phyloP scores from a whole-genome alignment of 2,329 filamentous ascomycete genomes.

The Arthroderma uncinatum region DNA sequence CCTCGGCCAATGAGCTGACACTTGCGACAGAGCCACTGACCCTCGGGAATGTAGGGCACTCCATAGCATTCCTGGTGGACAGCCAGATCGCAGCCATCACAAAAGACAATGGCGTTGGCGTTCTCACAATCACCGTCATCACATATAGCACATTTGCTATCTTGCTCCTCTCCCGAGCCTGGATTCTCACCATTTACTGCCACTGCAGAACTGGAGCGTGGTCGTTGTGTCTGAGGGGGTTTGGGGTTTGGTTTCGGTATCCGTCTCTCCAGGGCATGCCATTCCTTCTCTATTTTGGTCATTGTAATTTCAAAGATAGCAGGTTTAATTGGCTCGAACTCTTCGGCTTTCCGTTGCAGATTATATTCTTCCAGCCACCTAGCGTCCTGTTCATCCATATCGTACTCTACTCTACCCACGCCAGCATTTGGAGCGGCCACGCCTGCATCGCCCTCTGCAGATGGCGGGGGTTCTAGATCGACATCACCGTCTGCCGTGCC shows the following conservation, averaged over 20 bases:
- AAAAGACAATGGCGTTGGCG: conserved; percentile 97
- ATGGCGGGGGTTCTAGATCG: conserved; percentile 43
- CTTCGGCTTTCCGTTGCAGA: conserved; percentile 57
- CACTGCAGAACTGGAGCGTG: conserved; percentile 83
- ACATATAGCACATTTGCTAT: conserved; percentile 94
- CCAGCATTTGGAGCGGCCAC: conserved; percentile 37
- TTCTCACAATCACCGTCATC: conserved; percentile 99
- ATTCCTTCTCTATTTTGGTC: conserved; percentile 98
- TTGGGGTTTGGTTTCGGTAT: conserved; percentile 97
- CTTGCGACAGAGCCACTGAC: conserved; percentile 94
- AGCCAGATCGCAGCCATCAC: conserved; percentile 91
- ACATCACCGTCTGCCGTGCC: conserved; percentile 54
- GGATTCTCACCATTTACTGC: conserved; percentile 89
- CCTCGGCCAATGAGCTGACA: conserved; percentile 91
- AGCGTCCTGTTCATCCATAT: conserved; percentile 99
- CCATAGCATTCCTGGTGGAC: conserved; percentile 99
- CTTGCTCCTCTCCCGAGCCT: conserved; percentile 74
- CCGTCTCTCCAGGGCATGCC: conserved; percentile 88
- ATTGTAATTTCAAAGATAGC: conserved; percentile 96
- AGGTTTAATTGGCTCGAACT: conserved; percentile 73
- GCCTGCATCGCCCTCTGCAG: conserved; percentile 47
- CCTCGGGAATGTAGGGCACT: conserved; percentile 95
- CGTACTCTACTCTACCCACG: conserved; percentile 85
- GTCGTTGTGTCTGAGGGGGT: conserved; percentile 85
- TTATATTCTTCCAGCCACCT: conserved; percentile 89